These are phyloP conservation scores for Quercus ilex DNA, from an alignment of 306 rosid species.

Conservation along the genomic window DNA sequence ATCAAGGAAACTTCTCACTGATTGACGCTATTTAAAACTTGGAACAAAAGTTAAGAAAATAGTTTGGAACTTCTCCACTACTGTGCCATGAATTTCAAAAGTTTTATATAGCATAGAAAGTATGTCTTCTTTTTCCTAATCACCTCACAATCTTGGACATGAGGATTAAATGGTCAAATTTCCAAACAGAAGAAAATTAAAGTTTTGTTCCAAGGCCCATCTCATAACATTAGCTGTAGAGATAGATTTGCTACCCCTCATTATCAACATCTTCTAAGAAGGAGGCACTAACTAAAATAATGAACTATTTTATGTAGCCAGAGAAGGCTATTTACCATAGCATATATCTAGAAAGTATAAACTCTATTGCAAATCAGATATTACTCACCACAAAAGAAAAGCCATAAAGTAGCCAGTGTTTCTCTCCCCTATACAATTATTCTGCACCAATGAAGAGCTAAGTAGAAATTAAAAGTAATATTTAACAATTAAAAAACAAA, in stretches of 20 bases:
- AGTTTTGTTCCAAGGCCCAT: not conserved
- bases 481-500: constrained; percentile 1
- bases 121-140: not conserved
- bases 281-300: not conserved
- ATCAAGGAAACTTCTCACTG: not conserved
- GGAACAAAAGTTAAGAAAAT: not conserved
- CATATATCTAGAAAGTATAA: not conserved
- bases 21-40: not conserved
- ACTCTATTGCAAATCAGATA: constrained; percentile 13
- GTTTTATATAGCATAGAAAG: not conserved
- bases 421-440: constrained; percentile 96
- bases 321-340: constrained; percentile 5
- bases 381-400: constrained; percentile 92
- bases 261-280: not conserved
- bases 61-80: not conserved
- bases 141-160: not conserved
- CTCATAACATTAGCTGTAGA: not conserved
- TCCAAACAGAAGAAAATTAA: not conserved
- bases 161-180: not conserved
- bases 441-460: constrained; percentile 49
- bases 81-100: not conserved
- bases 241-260: not conserved
- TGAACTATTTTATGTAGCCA: not conserved
- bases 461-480: constrained; percentile 18
- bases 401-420: constrained; percentile 80